Evolutionary conservation across 306 rosid genomes (phyloP), one percentile per base, ranked within the genome.

Genomic region (Rosa multiflora): DNA sequence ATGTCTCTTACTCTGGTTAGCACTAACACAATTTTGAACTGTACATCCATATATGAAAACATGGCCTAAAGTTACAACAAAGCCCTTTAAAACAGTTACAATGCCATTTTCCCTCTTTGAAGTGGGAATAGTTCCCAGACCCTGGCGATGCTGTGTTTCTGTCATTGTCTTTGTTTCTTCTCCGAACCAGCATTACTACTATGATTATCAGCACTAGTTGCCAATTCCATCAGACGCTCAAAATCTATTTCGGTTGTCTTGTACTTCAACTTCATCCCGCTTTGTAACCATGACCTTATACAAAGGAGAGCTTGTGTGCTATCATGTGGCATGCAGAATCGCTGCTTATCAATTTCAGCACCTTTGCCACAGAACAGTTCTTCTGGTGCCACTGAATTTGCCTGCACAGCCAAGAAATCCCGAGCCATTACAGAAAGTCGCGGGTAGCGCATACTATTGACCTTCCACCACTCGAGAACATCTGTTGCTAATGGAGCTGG

Each of bases 401-500:
- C 91, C 86, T 93, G 97, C 85, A 93, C 91, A 2, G 96, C 96
- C 69, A 96, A 85, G 86, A 93, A 96, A 76, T 96, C 99, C 82
- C 94, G 88, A 68, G 98, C 97, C 99, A 96, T 96, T 70, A 91
- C 83, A 23, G 97, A 96, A 29, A 96, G 91, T 26, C 96, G 90
- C 1, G 98, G 98, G 82, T 93, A 91, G 17, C 99, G 96, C 62
- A 93, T 58, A 52, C 90, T 84, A 73, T 93, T 96, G 75, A 89
- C 92, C 85, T 90, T 93, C 99, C 99, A 96, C 99, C 99, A 96
- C 72, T 93, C 99, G 20, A 93, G 84, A 76, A 93, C 97, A 80
- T 96, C 99, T 2, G 94, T 93, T 79, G 92, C 87, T 83, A 93
- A 87, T 6, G 97, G 88, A 81, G 99, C 98, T 10, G 97, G 97